Evolutionary conservation across 179 eudicot genomes (phyloP).

Genomic region (Pouteria campechiana): DNA sequence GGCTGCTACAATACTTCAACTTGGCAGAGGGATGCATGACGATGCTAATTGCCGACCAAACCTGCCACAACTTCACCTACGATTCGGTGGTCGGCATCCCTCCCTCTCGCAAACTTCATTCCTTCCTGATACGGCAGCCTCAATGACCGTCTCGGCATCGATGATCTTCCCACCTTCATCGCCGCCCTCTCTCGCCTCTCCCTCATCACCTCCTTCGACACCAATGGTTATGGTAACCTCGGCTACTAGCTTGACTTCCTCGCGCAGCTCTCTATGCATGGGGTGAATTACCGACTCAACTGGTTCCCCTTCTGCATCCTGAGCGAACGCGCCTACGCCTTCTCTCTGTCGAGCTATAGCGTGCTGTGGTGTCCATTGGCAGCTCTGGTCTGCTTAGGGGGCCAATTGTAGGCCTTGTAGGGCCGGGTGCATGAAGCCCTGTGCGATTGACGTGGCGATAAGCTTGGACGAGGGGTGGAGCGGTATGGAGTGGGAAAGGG

Average conservation of each 20-base stretch:
- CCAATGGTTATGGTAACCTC: slow-evolving; percentile 37
- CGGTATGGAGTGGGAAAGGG: slow-evolving; percentile 57
- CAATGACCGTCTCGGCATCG: slow-evolving; percentile 78
- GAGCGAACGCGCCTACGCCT: slow-evolving; percentile 51
- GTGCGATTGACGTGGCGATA: slow-evolving; percentile 42
- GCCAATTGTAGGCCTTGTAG: slow-evolving; percentile 86
- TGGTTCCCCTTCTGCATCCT: slow-evolving; percentile 69
- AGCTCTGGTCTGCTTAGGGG: slow-evolving; percentile 77
- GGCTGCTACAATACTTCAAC: slow-evolving; percentile 75
- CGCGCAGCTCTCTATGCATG: slow-evolving; percentile 50
- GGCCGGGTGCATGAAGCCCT: slow-evolving; percentile 30
- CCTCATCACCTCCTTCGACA: slow-evolving; percentile 50
- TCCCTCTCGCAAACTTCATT: slow-evolving; percentile 43
- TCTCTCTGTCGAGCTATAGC: slow-evolving; percentile 41
- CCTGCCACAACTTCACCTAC: slow-evolving; percentile 49
- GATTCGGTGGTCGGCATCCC: slow-evolving; percentile 87
- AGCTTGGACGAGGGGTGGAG: slow-evolving; percentile 55
- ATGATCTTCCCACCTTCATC: slow-evolving; percentile 54
- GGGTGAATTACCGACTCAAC: slow-evolving; percentile 17
- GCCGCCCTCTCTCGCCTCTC: slow-evolving; percentile 87
- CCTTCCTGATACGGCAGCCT: slow-evolving; percentile 66
- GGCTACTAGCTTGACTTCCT: slow-evolving; percentile 73
- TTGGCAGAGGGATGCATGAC: slow-evolving; percentile 82
- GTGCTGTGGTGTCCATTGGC: slow-evolving; percentile 82
- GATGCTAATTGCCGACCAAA: slow-evolving; percentile 42